Conservation (phyloP, 208 protist species). For the Acanthamoeba castellanii region DNA sequence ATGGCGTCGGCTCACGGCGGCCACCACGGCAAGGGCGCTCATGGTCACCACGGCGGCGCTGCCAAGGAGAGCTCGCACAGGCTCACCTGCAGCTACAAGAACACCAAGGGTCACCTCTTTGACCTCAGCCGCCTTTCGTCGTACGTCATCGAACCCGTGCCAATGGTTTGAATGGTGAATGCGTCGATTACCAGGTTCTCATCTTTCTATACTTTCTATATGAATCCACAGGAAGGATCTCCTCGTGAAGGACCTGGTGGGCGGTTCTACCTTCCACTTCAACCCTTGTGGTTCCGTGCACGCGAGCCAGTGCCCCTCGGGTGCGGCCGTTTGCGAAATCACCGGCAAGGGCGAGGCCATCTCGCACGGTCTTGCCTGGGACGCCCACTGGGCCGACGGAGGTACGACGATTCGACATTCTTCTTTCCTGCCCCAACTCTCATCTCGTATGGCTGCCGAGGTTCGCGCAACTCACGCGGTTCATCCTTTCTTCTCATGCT, state of each 20-base stretch:
- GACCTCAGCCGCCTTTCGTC: constrained; percentile 6
- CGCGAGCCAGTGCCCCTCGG: background rate
- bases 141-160: background rate
- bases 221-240: background rate
- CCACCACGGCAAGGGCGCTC: background rate
- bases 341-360: constrained; percentile 3
- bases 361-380: background rate
- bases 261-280: constrained; percentile 21
- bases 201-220: background rate
- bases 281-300: background rate
- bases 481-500: background rate
- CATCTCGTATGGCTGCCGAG: background rate
- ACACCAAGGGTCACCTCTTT: background rate
- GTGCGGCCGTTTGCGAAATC: background rate
- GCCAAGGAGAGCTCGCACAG: background rate
- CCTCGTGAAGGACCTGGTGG: background rate
- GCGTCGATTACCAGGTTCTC: too few relatives aligned
- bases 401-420: background rate
- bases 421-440: background rate
- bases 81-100: background rate
- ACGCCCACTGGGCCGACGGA: constrained; percentile 25
- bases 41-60: background rate
- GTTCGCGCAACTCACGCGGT: background rate
- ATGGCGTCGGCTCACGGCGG: background rate
- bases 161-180: background rate